Base-by-base conservation (phyloP, 2,329 filamentous ascomycete species). In the Byssochlamys sp. region DNA sequence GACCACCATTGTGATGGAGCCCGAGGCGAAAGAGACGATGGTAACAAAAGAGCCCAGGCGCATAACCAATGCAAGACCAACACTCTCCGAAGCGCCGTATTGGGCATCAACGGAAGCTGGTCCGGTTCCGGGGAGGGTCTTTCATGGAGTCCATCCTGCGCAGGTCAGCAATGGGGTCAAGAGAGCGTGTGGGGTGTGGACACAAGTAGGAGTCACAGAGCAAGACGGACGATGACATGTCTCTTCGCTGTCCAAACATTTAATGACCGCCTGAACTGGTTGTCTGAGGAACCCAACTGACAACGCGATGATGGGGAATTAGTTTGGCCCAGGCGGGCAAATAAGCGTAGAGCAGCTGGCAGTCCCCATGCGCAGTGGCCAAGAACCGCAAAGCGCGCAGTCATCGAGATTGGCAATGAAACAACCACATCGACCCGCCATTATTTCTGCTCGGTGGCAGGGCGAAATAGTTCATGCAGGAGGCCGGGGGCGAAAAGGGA, bases 151-250 rank as follows among this genome's bases (percentile, higher is more conserved):
- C 49, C 49, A 26, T 51, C 39, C 39, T 45, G 39, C 19, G 39
- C 39, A 51, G 49, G 27, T 51, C 27, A 51, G 49, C 49, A 51
- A 51, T 51, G 12, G 49, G 12, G 24, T 35, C 19, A 27, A 35
- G 28, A 35, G 28, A 14, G 52, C 28, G 33, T 53, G 52, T 66
- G 64, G 63, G 61, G 61, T 56, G 31, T 25, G 29, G 48, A 52
- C 50, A 19, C 55, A 33, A 57, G 61, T 55, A 52, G 56, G 57
- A 57, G 60, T 55, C 62, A 54, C 61, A 60, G 62, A 61, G 24
- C 49, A 53, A 56, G 52, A 35, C 56, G 60, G 61, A 60, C 59
- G 62, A 62, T 66, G 65, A 66, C 63, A 65, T 66, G 65, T 65
- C 61, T 59, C 55, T 54, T 55, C 55, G 58, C 57, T 60, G 59